A percentile compares a stretch with the other conserved stretches of the same genome.
Evolutionary conservation across 768 basidiomycete species (phyloP).

Genomic region (Boletus sp.): DNA sequence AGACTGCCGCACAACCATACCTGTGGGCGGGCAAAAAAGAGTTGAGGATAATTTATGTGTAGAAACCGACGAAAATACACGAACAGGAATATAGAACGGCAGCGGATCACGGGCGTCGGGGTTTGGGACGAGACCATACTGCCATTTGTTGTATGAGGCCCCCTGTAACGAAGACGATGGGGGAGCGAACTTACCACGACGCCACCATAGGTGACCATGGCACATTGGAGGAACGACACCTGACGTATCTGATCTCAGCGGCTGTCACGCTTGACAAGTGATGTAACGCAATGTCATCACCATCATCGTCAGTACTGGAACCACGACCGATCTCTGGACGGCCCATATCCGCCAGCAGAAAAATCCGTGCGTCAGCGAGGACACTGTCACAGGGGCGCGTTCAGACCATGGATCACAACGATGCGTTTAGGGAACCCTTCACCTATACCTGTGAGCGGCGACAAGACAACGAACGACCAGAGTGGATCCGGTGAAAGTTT

Average conservation of each 20-base stretch:
- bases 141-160: neutral
- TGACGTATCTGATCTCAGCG: neutral
- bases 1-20: constrained; percentile 6
- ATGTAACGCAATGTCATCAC: neutral
- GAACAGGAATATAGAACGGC: constrained; percentile 10
- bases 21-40: neutral
- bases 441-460: constrained; percentile 5
- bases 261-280: neutral
- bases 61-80: neutral
- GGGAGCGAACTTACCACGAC: neutral
- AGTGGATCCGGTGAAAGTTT: constrained; percentile 3
- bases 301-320: constrained; percentile 3
- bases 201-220: constrained; percentile 10
- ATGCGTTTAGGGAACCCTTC: neutral
- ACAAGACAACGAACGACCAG: constrained; percentile 3
- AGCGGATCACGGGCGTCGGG: neutral
- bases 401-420: neutral
- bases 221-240: constrained; percentile 10
- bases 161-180: neutral
- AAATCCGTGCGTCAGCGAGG: constrained; percentile 5
- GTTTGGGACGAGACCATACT: constrained; percentile 13
- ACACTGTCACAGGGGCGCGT: neutral
- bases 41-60: neutral
- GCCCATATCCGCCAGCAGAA: constrained; percentile 11
- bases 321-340: neutral